These are phyloP conservation scores for Aspergillus sp. DNA, from an alignment of 2,329 filamentous ascomycete species.

Conservation along the genomic window DNA sequence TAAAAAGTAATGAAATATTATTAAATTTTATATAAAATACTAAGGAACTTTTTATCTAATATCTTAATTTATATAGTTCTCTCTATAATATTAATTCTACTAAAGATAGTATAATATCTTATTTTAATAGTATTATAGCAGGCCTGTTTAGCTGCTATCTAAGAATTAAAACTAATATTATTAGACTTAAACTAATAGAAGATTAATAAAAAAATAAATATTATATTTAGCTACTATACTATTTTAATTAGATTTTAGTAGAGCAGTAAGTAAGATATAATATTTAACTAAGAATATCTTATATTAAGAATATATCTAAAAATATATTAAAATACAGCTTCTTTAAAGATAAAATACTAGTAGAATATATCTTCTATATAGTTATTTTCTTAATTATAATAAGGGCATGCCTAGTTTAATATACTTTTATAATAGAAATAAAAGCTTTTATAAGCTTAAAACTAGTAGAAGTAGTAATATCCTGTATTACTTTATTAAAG, in stretches of 20 bases:
- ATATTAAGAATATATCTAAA: not conserved
- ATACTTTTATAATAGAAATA: too few relatives aligned
- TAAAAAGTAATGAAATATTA: too few relatives aligned
- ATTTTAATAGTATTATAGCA: not conserved
- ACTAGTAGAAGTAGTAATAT: too few relatives aligned
- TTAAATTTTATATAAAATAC: too few relatives aligned
- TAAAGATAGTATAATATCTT: not conserved
- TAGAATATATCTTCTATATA: not conserved
- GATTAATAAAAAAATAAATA: not conserved
- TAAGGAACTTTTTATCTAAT: not conserved
- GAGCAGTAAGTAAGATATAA: not conserved
- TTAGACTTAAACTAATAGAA: not conserved
- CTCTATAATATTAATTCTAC: not conserved
- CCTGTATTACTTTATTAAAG: too few relatives aligned
- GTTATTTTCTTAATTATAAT: not conserved
- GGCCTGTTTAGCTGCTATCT: not conserved
- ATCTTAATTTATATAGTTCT: not conserved
- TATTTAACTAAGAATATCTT: not conserved
- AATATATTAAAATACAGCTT: not conserved
- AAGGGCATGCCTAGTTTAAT: too few relatives aligned
- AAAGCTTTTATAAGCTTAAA: too few relatives aligned
- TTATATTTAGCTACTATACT: not conserved
- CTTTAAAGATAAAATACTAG: not conserved
- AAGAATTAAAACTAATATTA: not conserved
- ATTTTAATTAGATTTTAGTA: not conserved